phyloP scores from a whole-genome alignment of 345 rosid species.

The Salix udensis region DNA sequence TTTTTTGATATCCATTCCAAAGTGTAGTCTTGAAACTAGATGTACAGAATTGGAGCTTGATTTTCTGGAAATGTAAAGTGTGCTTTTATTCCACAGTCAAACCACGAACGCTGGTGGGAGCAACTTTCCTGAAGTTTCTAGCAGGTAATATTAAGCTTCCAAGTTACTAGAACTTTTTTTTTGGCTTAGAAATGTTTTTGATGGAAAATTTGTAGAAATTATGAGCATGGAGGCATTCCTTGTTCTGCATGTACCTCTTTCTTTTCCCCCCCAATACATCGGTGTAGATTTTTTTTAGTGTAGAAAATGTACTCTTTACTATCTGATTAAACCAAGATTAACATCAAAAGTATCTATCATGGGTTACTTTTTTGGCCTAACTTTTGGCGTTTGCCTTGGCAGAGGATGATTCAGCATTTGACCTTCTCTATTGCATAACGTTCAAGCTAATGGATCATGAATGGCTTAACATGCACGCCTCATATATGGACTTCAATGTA shows the following conservation, averaged over 20 bases:
- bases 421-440: constrained; percentile 88
- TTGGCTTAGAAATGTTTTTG: not conserved
- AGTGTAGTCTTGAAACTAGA: not conserved
- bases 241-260: not conserved
- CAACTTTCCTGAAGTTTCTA: constrained; percentile 81
- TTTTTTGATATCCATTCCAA: not conserved
- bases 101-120: constrained; percentile 79
- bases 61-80: constrained; percentile 8
- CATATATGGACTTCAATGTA: constrained; percentile 99
- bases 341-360: not conserved
- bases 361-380: not conserved
- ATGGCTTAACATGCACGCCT: constrained; percentile 93
- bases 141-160: constrained; percentile 46
- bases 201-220: not conserved
- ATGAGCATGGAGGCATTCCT: not conserved
- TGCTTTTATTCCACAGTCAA: constrained; percentile 54
- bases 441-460: constrained; percentile 96
- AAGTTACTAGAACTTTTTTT: not conserved
- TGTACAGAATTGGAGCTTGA: not conserved
- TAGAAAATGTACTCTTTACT: not conserved
- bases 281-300: not conserved
- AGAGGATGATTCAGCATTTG: constrained; percentile 93
- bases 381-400: constrained; percentile 18
- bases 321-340: not conserved
- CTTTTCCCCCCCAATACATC: too few relatives aligned